A percentile compares a stretch with the other conserved stretches of the same genome.
Evolutionary conservation across 208 protist species (phyloP).

Genomic region (Leishmania major): DNA sequence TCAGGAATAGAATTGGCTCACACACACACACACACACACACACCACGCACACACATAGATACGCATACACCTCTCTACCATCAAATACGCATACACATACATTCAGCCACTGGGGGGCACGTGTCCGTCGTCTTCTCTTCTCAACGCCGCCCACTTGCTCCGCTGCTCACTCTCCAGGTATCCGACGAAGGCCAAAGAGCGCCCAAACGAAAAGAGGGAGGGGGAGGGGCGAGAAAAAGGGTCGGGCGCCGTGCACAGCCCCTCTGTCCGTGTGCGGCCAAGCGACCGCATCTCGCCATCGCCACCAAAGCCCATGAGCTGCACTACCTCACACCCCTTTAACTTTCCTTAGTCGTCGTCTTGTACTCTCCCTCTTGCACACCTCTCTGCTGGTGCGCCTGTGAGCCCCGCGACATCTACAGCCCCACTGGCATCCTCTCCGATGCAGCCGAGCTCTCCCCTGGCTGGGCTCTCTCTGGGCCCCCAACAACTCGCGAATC

Average conservation of each 20-base stretch:
- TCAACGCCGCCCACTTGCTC: not conserved
- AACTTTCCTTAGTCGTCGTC: not conserved
- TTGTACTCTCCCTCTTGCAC: not conserved
- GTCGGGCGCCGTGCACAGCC: not conserved
- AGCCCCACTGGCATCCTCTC: not conserved
- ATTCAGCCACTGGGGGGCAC: not conserved
- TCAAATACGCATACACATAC: not conserved
- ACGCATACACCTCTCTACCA: not conserved
- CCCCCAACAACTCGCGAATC: not conserved
- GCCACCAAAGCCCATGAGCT: not conserved
- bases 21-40: not conserved
- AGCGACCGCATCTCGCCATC: not conserved
- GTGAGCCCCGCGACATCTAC: not conserved
- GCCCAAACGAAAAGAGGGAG: not conserved
- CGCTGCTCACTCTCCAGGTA: not conserved
- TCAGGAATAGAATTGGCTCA: not conserved
- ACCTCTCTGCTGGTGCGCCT: not conserved
- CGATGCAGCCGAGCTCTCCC: not conserved
- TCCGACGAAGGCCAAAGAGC: not conserved
- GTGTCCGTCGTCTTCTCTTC: not conserved
- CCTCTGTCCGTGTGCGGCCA: not conserved
- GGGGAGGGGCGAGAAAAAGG: not conserved
- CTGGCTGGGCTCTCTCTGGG: not conserved
- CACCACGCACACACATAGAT: constrained; percentile 2
- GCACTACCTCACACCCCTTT: not conserved